Conservation (phyloP, 192 early-diverging fungal genomes). For the Coemansia sp. region DNA sequence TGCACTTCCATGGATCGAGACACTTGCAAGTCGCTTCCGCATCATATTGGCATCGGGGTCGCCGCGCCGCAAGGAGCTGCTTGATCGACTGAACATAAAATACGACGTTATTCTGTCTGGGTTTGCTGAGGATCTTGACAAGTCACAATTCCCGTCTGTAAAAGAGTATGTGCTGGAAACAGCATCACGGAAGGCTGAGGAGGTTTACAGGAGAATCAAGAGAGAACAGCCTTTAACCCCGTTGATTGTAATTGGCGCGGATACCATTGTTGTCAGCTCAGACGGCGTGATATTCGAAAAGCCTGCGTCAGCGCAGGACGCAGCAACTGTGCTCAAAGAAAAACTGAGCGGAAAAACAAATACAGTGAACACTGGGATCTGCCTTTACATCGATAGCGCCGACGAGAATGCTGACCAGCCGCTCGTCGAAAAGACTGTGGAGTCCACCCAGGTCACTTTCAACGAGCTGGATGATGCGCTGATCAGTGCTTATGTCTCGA, state of each 20-base stretch:
- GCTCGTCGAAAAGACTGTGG: conserved; percentile 26
- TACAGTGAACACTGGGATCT: conserved; percentile 72
- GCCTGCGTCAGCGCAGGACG: conserved; percentile 61
- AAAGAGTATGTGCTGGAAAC: conserved; percentile 72
- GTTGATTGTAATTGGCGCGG: conserved; percentile 75
- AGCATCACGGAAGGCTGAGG: conserved; percentile 66
- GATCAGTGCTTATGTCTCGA: conserved; percentile 64
- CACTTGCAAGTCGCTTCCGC: conserved; percentile 36
- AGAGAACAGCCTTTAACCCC: conserved; percentile 28
- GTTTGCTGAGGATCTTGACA: conserved; percentile 79
- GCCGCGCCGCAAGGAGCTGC: conserved; percentile 75
- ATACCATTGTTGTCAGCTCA: conserved; percentile 71
- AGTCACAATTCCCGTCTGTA: conserved; percentile 57
- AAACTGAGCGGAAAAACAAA: conserved; percentile 64
- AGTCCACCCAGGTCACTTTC: conserved; percentile 72
- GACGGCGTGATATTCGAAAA: conserved; percentile 79
- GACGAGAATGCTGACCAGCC: conserved; percentile 4
- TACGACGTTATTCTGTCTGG: conserved; percentile 68
- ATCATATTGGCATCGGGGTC: conserved; percentile 78
- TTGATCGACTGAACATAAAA: conserved; percentile 55
- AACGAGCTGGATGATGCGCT: conserved; percentile 58
- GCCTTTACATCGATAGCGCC: conserved; percentile 42
- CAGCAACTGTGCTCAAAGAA: conserved; percentile 59
- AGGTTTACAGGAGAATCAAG: conserved; percentile 62
- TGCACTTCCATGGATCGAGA: conserved; percentile 20